Evolutionary conservation across 2,329 filamentous ascomycete genomes (phyloP).

Genomic region (Tolypocladium pustulatum): DNA sequence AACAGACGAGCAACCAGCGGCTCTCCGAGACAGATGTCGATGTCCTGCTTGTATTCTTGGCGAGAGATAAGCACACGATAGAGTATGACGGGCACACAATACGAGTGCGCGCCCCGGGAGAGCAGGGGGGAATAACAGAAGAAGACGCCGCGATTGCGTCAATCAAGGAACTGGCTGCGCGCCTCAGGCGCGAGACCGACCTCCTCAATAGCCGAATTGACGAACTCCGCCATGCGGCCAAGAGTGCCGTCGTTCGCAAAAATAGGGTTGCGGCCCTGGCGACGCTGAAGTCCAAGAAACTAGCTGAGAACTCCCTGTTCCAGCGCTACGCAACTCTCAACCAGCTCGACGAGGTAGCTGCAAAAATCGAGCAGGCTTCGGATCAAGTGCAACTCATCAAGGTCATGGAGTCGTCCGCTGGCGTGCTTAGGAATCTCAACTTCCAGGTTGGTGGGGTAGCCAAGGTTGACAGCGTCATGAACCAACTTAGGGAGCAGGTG

Average conservation of each 20-base stretch:
- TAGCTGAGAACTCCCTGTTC: conserved; percentile 62
- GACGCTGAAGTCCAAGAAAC: conserved; percentile 72
- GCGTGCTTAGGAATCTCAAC: conserved; percentile 64
- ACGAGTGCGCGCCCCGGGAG: conserved; percentile 54
- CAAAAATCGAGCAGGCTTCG: conserved; percentile 75
- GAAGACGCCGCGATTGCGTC: conserved; percentile 78
- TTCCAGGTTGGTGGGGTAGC: conserved; percentile 66
- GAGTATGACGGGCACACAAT: conserved; percentile 58
- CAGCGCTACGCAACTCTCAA: conserved; percentile 62
- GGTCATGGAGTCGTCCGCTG: conserved; percentile 70
- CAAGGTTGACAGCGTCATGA: conserved; percentile 65
- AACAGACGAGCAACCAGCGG: conserved; percentile 35
- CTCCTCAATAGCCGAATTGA: conserved; percentile 58
- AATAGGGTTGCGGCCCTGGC: conserved; percentile 68
- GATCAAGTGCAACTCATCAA: conserved; percentile 76
- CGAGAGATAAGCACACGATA: conserved; percentile 52
- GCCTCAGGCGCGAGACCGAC: conserved; percentile 62
- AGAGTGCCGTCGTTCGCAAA: conserved; percentile 59
- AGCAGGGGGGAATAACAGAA: conserved; percentile 48
- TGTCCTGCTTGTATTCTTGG: conserved; percentile 58
- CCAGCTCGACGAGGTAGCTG: conserved; percentile 75
- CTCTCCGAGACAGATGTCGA: conserved; percentile 57
- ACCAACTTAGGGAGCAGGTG: conserved; percentile 70
- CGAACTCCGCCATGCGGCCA: conserved; percentile 53
- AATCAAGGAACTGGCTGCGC: conserved; percentile 67